A percentile compares a stretch with the other conserved stretches of the same genome.
Conservation (phyloP, 306 rosid species). For the cucumber (Cucumis sativus) region DNA sequence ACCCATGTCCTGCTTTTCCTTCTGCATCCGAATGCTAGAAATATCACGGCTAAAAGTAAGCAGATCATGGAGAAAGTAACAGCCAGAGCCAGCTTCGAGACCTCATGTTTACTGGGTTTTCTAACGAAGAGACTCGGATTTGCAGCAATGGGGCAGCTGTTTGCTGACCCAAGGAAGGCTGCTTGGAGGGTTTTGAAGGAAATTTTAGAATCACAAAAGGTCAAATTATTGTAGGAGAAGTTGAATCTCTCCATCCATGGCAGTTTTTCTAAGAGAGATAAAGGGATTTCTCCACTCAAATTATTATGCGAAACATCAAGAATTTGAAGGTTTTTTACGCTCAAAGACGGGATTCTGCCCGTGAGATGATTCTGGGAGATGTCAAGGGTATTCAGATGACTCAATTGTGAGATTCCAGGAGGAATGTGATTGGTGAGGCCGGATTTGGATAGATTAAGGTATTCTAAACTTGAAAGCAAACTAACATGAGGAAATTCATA, state of each 20-base stretch:
- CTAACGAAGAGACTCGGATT: constrained; percentile 45
- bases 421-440: constrained; percentile 65
- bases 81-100: constrained; percentile 62
- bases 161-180: constrained; percentile 55
- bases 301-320: constrained; percentile 76
- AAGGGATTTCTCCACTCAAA: constrained; percentile 72
- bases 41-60: constrained; percentile 59
- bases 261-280: constrained; percentile 40
- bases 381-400: constrained; percentile 57
- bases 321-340: constrained; percentile 35
- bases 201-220: constrained; percentile 57
- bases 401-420: constrained; percentile 35
- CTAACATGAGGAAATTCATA: constrained; percentile 45
- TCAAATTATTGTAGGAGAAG: constrained; percentile 82
- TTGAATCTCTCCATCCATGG: constrained; percentile 70
- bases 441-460: constrained; percentile 70
- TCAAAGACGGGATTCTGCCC: constrained; percentile 44
- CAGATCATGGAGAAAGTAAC: constrained; percentile 60
- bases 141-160: constrained; percentile 93
- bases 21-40: constrained; percentile 73
- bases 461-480: constrained; percentile 43
- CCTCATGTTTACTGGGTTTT: constrained; percentile 27
- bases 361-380: constrained; percentile 65
- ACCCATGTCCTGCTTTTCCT: constrained; percentile 68
- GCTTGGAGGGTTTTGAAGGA: constrained; percentile 28